Percentiles rank a stretch among this genome's conserved stretches.
Evolutionary conservation across 2,329 filamentous ascomycete species (phyloP).

Genomic region (Penicillium expansum): DNA sequence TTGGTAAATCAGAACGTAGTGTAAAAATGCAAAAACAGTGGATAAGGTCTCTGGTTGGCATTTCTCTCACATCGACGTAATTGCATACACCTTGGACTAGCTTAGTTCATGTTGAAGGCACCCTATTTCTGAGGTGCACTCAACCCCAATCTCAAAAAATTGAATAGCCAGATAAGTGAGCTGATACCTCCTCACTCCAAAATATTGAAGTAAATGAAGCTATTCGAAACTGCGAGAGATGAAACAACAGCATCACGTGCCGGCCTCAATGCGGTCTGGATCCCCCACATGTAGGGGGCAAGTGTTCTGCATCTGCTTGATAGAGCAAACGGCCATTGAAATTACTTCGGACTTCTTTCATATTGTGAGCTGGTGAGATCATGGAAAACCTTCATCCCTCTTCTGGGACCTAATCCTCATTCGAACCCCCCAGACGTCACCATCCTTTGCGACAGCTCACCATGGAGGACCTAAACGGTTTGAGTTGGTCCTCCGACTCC

Average conservation of each 20-base stretch:
- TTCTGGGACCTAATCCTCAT: conserved; percentile 21
- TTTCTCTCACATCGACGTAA: conserved; percentile 1
- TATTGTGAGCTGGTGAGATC: conserved; percentile 13
- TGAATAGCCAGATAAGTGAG: not conserved
- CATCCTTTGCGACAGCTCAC: conserved; percentile 9
- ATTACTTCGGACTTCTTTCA: conserved; percentile 2
- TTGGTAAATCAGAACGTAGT: not conserved
- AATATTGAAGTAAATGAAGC: not conserved
- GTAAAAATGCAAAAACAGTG: not conserved
- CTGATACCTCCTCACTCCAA: not conserved
- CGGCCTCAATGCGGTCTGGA: conserved; percentile 4
- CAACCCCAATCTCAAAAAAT: not conserved
- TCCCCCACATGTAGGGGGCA: conserved; percentile 11
- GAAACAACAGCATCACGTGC: conserved; percentile 6
- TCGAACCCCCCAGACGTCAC: conserved; percentile 20
- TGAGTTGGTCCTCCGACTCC: conserved; percentile 44
- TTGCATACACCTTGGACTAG: not conserved
- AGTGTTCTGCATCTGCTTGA: conserved; percentile 4
- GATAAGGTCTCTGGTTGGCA: not conserved
- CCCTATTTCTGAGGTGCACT: not conserved
- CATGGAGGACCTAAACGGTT: conserved; percentile 50
- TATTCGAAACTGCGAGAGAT: not conserved
- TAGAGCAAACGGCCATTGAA: conserved; percentile 4
- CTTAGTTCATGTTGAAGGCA: not conserved
- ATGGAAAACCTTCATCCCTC: conserved; percentile 17